Percentiles rank a stretch among this genome's conserved stretches.
Evolutionary conservation across 805 yeast species (phyloP).

Genomic region (Komagataella ulmi): DNA sequence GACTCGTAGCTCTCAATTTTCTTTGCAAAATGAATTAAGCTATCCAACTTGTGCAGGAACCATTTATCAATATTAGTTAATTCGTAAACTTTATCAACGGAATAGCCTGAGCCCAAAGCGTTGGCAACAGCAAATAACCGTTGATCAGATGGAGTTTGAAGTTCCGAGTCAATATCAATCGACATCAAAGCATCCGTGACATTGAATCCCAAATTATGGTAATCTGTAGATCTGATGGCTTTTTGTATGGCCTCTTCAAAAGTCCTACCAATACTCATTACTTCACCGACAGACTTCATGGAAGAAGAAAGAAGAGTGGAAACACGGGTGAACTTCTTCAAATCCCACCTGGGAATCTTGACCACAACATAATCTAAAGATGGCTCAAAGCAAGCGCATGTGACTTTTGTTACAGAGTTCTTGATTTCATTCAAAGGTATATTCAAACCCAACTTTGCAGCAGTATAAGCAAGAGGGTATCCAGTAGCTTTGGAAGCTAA

Average conservation of each 20-base stretch:
- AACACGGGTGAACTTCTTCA: constrained; percentile 89
- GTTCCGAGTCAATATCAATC: constrained; percentile 82
- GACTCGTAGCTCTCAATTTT: constrained; percentile 42
- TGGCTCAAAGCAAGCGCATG: constrained; percentile 96
- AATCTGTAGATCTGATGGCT: constrained; percentile 93
- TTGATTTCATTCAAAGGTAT: constrained; percentile 84
- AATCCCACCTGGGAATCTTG: constrained; percentile 98
- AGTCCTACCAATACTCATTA: constrained; percentile 94
- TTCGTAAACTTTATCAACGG: constrained; percentile 86
- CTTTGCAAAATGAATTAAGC: constrained; percentile 60
- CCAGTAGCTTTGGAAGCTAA: constrained; percentile 98
- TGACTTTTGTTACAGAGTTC: constrained; percentile 86
- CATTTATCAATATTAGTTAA: constrained; percentile 90
- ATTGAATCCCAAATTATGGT: constrained; percentile 89
- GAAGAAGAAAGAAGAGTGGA: constrained; percentile 79
- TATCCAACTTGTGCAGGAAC: constrained; percentile 81
- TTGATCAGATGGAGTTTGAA: constrained; percentile 95
- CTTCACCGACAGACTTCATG: constrained; percentile 99
- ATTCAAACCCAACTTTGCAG: constrained; percentile 91
- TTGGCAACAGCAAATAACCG: constrained; percentile 94
- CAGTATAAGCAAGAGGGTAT: constrained; percentile 95
- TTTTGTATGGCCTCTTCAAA: constrained; percentile 97
- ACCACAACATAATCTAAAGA: constrained; percentile 93
- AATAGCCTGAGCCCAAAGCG: constrained; percentile 78
- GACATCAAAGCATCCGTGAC: constrained; percentile 77